Evolutionary conservation across 2,329 filamentous ascomycete species (phyloP).

Genomic region (Simplicillium aogashimaense): DNA sequence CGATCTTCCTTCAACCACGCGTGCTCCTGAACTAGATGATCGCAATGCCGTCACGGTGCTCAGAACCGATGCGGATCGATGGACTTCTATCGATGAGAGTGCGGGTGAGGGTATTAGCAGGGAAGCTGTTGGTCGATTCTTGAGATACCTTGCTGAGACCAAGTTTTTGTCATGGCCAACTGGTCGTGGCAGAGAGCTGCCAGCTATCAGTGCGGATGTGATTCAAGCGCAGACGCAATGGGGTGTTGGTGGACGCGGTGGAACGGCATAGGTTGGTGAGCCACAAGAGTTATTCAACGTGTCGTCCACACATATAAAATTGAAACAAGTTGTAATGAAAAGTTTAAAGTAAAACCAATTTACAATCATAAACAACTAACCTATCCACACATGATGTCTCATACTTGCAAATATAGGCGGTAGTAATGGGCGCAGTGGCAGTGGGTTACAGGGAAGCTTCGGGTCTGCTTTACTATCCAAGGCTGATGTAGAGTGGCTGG

Average conservation of each 20-base stretch:
- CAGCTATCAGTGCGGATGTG: constrained; percentile 10
- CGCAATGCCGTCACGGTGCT: constrained; percentile 55
- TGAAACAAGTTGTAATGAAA: no score
- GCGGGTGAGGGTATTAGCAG: constrained; percentile 24
- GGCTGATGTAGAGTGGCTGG: no score
- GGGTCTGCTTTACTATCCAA: no score
- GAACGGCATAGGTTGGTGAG: constrained; percentile 5
- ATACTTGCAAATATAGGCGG: no score
- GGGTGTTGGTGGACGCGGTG: constrained; percentile 14
- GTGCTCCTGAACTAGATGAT: constrained; percentile 59
- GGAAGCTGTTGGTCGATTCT: constrained; percentile 15
- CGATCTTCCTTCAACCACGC: constrained; percentile 57
- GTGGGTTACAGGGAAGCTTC: no score
- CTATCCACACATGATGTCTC: no score
- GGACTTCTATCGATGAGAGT: constrained; percentile 48
- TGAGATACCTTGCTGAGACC: constrained; percentile 18
- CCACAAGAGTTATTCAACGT: no score
- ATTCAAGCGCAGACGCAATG: constrained; percentile 12
- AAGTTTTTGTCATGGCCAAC: constrained; percentile 19
- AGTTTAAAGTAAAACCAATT: no score
- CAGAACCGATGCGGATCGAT: constrained; percentile 48
- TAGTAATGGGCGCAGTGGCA: no score
- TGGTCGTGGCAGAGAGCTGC: constrained; percentile 14
- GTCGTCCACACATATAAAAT: no score
- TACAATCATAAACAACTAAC: no score